Evolutionary conservation across 176 grass and related monocot species (phyloP), one percentile per base, ranked within the genome.

Genomic region (Cenchrus fungigraminus): DNA sequence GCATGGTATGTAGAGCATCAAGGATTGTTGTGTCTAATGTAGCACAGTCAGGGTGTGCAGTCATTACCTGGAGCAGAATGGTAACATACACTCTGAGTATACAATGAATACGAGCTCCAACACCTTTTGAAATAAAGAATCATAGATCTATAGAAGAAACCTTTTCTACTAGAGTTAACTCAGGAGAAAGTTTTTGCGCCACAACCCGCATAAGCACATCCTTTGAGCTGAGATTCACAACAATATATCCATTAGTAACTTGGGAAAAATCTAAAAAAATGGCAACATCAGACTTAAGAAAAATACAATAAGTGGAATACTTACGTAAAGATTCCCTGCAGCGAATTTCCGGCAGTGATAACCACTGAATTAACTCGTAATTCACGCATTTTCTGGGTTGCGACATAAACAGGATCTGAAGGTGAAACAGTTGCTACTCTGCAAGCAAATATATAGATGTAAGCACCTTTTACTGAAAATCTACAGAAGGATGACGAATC

Each of bases 141-240:
- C 55, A 22, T 22, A 68, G 17, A 65, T 83, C 20, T 68, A 32
- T 6, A 83, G 65, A 78, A 84, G 61, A 78, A 82, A 99, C 97
- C 97, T 99, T 99, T 83, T 96, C 97, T 60, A 99, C 97, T 77
- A 88, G 79, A 89, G 97, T 99, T 69, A 99, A 86, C 57, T 99
- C 88, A 73, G 97, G 97, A 82, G 91, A 95, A 82, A 94, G 68
- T 89, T 96, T 95, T 78, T 94, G 88, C 44, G 94, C 88, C 68
- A 99, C 97, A 81, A 99, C 88, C 81, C 93, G 91, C 93, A 99
- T 94, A 68, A 99, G 91, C 79, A 99, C 88, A 94, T 99, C 93
- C 75, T 99, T 99, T 81, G 93, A 96, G 25, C 97, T 99, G 84
- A 80, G 90, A 82, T 67, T 66, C 77, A 90, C 62, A 44, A 71